Percentiles rank a stretch among this genome's conserved stretches.
Conservation (phyloP, 148 eudicot species). For the Spergularia bocconei region DNA sequence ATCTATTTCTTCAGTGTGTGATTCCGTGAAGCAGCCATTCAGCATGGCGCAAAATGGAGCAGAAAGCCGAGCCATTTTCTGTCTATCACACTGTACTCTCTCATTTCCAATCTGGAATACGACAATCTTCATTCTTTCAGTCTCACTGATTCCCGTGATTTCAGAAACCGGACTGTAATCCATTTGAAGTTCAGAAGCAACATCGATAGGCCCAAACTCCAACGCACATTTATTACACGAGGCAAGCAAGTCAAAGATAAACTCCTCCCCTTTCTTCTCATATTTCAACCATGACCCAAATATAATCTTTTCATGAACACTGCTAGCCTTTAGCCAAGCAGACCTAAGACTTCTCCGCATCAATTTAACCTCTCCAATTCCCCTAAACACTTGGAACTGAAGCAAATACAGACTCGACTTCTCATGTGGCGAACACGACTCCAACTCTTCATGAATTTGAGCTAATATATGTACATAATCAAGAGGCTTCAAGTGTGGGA, state of each 20-base stretch:
- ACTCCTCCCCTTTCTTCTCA: conserved; percentile 88
- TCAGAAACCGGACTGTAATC: conserved; percentile 24
- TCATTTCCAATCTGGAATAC: conserved; percentile 69
- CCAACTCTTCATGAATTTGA: conserved; percentile 87
- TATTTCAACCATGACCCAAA: conserved; percentile 92
- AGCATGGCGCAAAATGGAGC: conserved; percentile 90
- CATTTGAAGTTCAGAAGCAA: conserved; percentile 61
- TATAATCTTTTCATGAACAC: conserved; percentile 70
- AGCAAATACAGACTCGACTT: conserved; percentile 70
- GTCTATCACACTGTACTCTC: conserved; percentile 68
- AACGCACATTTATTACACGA: conserved; percentile 71
- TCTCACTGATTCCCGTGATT: conserved; percentile 12
- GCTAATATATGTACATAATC: conserved; percentile 95
- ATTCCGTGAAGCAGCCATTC: conserved; percentile 84
- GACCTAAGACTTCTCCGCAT: conserved; percentile 88
- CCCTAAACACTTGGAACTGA: conserved; percentile 93
- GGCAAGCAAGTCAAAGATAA: conserved; percentile 61
- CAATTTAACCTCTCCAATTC: conserved; percentile 83
- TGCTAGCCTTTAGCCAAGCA: conserved; percentile 77
- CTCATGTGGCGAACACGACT: conserved; percentile 59
- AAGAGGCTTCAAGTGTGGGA: conserved; percentile 79
- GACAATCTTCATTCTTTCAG: conserved; percentile 40
- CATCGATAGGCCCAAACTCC: conserved; percentile 66
- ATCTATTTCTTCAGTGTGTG: conserved; percentile 59
- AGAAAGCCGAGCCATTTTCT: conserved; percentile 72